A percentile compares a stretch with the other conserved stretches of the same genome.
Conservation (phyloP, 306 rosid species). For the Mucuna pruriens region DNA sequence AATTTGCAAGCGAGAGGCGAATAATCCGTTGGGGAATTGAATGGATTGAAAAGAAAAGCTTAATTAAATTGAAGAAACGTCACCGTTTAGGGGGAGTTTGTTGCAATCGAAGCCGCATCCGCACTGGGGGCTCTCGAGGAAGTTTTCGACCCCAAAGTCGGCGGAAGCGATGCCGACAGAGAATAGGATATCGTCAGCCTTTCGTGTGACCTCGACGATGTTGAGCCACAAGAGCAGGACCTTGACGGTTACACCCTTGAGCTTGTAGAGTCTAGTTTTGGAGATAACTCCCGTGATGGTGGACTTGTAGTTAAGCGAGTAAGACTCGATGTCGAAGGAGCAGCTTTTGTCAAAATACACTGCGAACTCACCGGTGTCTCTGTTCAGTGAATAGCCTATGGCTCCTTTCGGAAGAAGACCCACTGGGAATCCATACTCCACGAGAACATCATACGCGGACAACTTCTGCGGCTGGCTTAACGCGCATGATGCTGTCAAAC, state of each 20-base stretch:
- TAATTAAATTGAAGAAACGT: slow-evolving; percentile 36
- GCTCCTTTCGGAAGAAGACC: slow-evolving; percentile 73
- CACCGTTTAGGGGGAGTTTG: slow-evolving; percentile 5
- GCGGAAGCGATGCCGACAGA: slow-evolving; percentile 51
- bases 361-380: slow-evolving; percentile 49
- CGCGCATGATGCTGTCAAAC: neutral
- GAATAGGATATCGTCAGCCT: slow-evolving; percentile 46
- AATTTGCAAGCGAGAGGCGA: neutral
- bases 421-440: slow-evolving; percentile 57
- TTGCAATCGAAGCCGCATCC: slow-evolving; percentile 47
- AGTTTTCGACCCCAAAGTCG: slow-evolving; percentile 21
- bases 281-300: slow-evolving; percentile 57
- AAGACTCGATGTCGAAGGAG: slow-evolving; percentile 44
- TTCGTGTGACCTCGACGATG: slow-evolving; percentile 55
- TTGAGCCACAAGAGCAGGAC: slow-evolving; percentile 56
- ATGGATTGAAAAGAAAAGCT: neutral
- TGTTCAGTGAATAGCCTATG: slow-evolving; percentile 54
- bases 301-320: slow-evolving; percentile 51
- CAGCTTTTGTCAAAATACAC: slow-evolving; percentile 47
- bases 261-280: slow-evolving; percentile 41
- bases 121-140: slow-evolving; percentile 46
- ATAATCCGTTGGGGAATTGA: neutral
- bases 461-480: neutral
- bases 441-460: slow-evolving; percentile 61
- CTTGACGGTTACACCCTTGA: slow-evolving; percentile 63